phyloP scores from a whole-genome alignment of 768 basidiomycete genomes.

The Polyporus arcularius region DNA sequence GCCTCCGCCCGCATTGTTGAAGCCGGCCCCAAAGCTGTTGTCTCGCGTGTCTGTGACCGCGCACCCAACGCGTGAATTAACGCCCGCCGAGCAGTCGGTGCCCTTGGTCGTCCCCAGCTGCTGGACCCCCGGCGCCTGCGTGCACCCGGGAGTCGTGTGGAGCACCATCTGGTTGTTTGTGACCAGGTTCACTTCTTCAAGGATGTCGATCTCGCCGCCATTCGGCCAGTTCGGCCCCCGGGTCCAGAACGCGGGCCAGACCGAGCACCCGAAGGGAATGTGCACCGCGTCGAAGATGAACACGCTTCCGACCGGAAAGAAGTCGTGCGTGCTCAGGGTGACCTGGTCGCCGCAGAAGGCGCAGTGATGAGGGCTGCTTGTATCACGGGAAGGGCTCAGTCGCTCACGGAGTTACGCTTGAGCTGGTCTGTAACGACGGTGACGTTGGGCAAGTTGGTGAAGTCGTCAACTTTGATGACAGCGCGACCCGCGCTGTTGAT shows the following conservation, averaged over 20 bases:
- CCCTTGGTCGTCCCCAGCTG: constrained; percentile 35
- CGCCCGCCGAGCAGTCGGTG: constrained; percentile 33
- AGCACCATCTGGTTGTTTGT: constrained; percentile 55
- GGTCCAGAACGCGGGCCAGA: constrained; percentile 33
- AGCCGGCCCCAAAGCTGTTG: constrained; percentile 42
- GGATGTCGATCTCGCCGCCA: constrained; percentile 41
- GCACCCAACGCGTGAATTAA: constrained; percentile 22
- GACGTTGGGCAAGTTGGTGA: constrained; percentile 37
- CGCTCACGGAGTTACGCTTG: constrained; percentile 59
- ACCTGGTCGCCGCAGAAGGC: neutral
- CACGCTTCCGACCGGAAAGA: constrained; percentile 43
- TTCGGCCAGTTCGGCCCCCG: constrained; percentile 38
- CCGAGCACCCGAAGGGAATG: constrained; percentile 60
- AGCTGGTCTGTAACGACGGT: constrained; percentile 52
- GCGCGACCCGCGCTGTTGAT: constrained; percentile 60
- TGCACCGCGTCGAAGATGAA: constrained; percentile 49
- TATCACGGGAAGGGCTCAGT: too few species aligned
- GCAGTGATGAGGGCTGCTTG: neutral
- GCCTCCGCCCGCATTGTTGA: constrained; percentile 52
- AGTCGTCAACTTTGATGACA: constrained; percentile 66
- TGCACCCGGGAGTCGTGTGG: constrained; percentile 45
- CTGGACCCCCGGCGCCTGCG: constrained; percentile 28
- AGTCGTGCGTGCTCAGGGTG: constrained; percentile 39
- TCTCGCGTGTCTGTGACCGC: constrained; percentile 31
- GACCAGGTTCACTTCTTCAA: constrained; percentile 56